A percentile compares a stretch with the other conserved stretches of the same genome.
Conservation (phyloP, 2,329 filamentous ascomycete genomes). For the Penicillium crustosum region DNA sequence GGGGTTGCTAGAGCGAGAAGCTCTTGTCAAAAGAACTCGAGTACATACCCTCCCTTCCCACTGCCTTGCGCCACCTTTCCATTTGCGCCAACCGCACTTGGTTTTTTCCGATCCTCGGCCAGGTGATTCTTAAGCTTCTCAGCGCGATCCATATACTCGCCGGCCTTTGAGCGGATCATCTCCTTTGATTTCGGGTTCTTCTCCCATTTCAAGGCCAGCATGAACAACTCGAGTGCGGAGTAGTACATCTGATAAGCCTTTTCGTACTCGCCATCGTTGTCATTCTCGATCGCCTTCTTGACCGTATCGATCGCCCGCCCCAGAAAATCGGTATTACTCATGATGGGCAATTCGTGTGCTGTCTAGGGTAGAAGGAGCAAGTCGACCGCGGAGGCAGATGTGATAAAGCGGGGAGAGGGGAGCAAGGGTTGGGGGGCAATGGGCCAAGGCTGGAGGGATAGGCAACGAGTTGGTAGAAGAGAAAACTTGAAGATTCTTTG, state of each 20-base stretch:
- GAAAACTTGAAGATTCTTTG: neutral
- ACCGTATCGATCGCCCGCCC: conserved; percentile 95
- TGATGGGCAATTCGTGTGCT: conserved; percentile 46
- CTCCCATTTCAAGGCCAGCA: conserved; percentile 99
- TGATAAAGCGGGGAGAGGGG: conserved; percentile 22
- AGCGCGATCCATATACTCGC: conserved; percentile 96
- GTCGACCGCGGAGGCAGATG: conserved; percentile 22
- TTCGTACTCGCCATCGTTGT: conserved; percentile 94
- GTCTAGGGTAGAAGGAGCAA: conserved; percentile 16
- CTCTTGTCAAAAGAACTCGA: neutral
- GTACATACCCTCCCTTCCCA: conserved; percentile 56
- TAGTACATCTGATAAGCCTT: conserved; percentile 97
- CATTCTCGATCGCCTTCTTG: conserved; percentile 94
- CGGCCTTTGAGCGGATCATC: conserved; percentile 93
- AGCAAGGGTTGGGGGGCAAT: conserved; percentile 13
- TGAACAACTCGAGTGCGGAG: conserved; percentile 92
- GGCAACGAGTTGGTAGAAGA: conserved; percentile 10
- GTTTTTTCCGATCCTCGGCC: conserved; percentile 55
- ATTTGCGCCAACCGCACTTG: conserved; percentile 53
- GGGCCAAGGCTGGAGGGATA: conserved; percentile 12
- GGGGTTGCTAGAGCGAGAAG: neutral
- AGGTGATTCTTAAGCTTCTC: conserved; percentile 96
- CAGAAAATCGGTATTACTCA: conserved; percentile 97
- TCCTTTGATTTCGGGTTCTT: conserved; percentile 97
- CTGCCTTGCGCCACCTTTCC: conserved; percentile 52